A percentile compares a stretch with the other conserved stretches of the same genome.
phyloP scores from a whole-genome alignment of 2,329 filamentous ascomycete species.

The Sporothrix dimorphospora region DNA sequence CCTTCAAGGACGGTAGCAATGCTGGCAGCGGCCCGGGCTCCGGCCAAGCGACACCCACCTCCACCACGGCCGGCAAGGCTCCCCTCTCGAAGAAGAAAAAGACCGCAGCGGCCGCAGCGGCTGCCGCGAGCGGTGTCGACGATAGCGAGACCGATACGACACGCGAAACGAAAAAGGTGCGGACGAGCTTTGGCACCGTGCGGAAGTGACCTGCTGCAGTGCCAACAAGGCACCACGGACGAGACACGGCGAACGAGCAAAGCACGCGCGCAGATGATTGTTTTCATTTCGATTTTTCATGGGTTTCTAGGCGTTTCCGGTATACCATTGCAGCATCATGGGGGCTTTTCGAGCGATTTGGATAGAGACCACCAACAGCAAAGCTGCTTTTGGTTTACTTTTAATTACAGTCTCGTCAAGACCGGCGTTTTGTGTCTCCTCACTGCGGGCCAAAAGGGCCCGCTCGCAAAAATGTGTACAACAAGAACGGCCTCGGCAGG shows the following conservation, averaged over 20 bases:
- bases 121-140: slow-evolving; percentile 39
- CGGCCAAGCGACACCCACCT: slow-evolving; percentile 60
- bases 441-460: not conserved
- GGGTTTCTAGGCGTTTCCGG: not conserved
- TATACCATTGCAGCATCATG: slow-evolving; percentile 20
- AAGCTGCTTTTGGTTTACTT: not conserved
- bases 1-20: slow-evolving; percentile 49
- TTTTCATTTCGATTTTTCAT: not conserved
- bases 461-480: not conserved
- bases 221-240: no score
- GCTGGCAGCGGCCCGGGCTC: slow-evolving; percentile 42
- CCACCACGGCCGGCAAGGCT: slow-evolving; percentile 51
- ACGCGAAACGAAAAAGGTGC: slow-evolving; percentile 56
- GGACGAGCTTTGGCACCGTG: slow-evolving; percentile 61
- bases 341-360: not conserved
- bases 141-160: slow-evolving; percentile 64
- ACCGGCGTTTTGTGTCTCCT: not conserved
- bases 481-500: not conserved
- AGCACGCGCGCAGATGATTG: not conserved
- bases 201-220: slow-evolving; percentile 45
- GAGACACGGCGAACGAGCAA: not conserved
- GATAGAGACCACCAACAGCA: not conserved
- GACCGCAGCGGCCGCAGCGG: slow-evolving; percentile 37
- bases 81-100: slow-evolving; percentile 59
- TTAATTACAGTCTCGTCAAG: not conserved